Conservation (phyloP, 108 stramenopile species). For the Skeletonema marinoi region DNA sequence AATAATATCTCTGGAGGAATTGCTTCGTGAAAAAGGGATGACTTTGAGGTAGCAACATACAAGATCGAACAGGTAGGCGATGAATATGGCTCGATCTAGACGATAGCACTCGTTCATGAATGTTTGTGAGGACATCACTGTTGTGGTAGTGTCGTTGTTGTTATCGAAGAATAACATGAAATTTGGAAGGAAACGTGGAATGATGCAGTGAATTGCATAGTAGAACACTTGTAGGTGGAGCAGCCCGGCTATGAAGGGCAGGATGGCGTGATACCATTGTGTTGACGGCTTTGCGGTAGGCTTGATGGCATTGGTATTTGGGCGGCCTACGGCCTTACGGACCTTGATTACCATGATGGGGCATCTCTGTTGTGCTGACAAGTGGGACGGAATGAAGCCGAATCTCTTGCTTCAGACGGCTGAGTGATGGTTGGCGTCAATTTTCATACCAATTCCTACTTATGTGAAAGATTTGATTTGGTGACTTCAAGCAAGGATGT, state of each 20-base stretch:
- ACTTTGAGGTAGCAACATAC: constrained; percentile 18
- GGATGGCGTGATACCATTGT: constrained; percentile 3
- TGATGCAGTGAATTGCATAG: constrained; percentile 12
- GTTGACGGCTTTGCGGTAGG: not conserved
- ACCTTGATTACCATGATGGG: not conserved
- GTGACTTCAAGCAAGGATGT: too few relatives aligned
- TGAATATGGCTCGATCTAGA: constrained; percentile 13
- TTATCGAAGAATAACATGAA: not conserved
- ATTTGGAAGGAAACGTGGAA: not conserved
- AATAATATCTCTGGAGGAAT: constrained; percentile 15
- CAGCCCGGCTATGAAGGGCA: constrained; percentile 13
- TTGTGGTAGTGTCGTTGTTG: not conserved
- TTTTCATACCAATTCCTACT: too few relatives aligned
- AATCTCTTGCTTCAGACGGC: too few relatives aligned
- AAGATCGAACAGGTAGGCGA: constrained; percentile 33
- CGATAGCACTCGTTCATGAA: not conserved
- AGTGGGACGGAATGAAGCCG: too few relatives aligned
- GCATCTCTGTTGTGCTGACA: not conserved
- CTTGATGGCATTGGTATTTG: not conserved
- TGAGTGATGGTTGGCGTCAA: too few relatives aligned
- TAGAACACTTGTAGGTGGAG: constrained; percentile 24
- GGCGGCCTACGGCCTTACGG: not conserved
- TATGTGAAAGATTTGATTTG: too few relatives aligned
- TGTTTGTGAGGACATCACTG: not conserved
- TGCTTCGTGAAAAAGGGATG: constrained; percentile 31